Evolutionary conservation across 1,284 basidiomycete genomes (phyloP).

Genomic region (Phlebopus sp.): DNA sequence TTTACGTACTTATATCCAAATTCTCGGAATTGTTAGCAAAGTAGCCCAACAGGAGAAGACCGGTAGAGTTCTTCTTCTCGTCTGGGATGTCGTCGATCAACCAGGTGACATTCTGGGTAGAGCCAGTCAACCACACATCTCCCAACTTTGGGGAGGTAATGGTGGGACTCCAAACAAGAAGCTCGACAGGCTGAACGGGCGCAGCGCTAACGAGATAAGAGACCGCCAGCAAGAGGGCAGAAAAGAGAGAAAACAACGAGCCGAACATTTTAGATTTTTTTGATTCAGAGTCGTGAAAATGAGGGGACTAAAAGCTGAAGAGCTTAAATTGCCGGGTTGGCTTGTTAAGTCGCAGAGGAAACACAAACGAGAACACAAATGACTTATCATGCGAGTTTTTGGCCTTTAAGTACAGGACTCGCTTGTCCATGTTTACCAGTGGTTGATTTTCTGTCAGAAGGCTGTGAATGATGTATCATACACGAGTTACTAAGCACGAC

Average conservation of each 20-base stretch:
- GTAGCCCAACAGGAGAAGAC: conserved; percentile 41
- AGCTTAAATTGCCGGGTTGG: not conserved
- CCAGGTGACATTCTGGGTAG: conserved; percentile 44
- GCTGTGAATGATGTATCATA: too few relatives aligned
- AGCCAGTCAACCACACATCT: conserved; percentile 37
- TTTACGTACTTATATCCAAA: conserved; percentile 38
- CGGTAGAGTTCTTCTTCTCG: conserved; percentile 24
- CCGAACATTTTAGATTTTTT: conserved; percentile 20
- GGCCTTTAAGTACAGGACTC: conserved; percentile 8
- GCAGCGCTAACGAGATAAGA: conserved; percentile 25
- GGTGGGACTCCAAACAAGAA: conserved; percentile 45
- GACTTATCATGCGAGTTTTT: conserved; percentile 11
- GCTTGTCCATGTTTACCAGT: conserved; percentile 24
- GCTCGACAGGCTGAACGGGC: conserved; percentile 29
- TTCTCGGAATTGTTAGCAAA: conserved; percentile 34
- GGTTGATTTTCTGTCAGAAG: not conserved
- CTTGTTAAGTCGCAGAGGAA: conserved; percentile 3
- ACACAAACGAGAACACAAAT: not conserved
- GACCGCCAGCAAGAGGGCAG: conserved; percentile 17
- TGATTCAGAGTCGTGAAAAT: conserved; percentile 15
- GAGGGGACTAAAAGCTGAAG: conserved; percentile 17
- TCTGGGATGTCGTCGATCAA: conserved; percentile 32
- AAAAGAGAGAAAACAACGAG: conserved; percentile 18
- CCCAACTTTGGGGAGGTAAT: conserved; percentile 39
- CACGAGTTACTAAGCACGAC: too few relatives aligned